These are phyloP conservation scores for Coelastrella sp. DNA, from an alignment of 139 green algal genomes.

Conservation along the genomic window DNA sequence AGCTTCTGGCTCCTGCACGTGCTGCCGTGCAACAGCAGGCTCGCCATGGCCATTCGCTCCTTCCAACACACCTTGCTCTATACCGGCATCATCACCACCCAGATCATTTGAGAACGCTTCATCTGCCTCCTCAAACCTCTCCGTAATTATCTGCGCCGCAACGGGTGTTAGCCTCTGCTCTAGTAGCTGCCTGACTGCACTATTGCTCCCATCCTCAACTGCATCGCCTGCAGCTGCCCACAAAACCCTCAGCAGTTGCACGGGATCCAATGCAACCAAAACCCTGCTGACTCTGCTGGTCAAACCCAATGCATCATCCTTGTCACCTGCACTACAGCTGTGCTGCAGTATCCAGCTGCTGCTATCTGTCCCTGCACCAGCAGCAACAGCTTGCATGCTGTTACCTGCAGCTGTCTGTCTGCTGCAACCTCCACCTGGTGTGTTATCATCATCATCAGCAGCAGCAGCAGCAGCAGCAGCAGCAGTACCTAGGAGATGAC, in stretches of 20 bases:
- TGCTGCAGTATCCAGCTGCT: neutral
- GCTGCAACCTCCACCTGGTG: neutral
- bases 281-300: neutral
- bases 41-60: neutral
- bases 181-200: neutral
- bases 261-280: neutral
- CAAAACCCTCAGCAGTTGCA: neutral
- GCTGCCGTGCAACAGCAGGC: neutral
- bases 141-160: slow-evolving; percentile 20
- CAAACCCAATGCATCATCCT: neutral
- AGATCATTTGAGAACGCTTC: neutral
- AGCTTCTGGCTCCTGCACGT: neutral
- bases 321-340: no score
- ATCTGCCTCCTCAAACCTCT: slow-evolving; percentile 29
- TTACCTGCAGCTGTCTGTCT: neutral
- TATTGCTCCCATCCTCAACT: neutral
- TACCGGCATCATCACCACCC: neutral
- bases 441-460: neutral
- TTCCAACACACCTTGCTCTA: neutral
- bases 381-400: neutral
- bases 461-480: neutral
- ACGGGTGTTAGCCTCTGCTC: neutral
- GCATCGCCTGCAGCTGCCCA: neutral
- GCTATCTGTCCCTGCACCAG: neutral
- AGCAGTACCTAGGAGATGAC: neutral